Evolutionary conservation across 2,329 filamentous ascomycete species (phyloP), one percentile per base, ranked within the genome.

Genomic region (Fusarium cicatricum): DNA sequence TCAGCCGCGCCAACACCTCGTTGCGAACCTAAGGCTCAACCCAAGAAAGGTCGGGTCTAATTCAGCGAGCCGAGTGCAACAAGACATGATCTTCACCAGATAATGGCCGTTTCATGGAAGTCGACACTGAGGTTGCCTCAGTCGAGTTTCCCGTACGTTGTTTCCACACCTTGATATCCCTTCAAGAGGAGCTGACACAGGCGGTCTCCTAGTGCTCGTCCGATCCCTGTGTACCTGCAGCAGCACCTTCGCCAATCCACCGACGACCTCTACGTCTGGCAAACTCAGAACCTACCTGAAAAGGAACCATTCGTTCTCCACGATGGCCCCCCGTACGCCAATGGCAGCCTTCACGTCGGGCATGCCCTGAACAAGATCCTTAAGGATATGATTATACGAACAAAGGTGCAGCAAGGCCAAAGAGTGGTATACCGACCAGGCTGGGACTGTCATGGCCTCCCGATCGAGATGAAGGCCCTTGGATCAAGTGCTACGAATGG

Each of bases 391-490:
- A 91, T 96, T 58, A 82, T 92, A 66, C 86, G 95, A 34, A 87
- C 89, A 58, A 87, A 97, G 77, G 79, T 98, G 56, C 86, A 90
- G 57, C 84, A 89, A 70, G 95, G 82, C 66, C 68, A 66, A 69
- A 82, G 85, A 59, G 88, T 98, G 29, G 82, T 87, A 33, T 99
- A 96, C 70, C 82, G 92, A 14, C 95, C 95, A 2, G 94, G 95
- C 39, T 99, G 95, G 95, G 96, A 99, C 73, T 99, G 95, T 65
- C 95, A 99, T 79, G 95, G 95, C 1, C 82, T 99, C 42, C 95
- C 95, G 1, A 99, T 99, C 70, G 95, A 99, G 80, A 83, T 98
- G 67, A 99, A 98, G 77, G 95, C 93, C 19, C 82, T 99, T 14
- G 90, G 90, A 67, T 75, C 78, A 64, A 73, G 73, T 59, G 58